Evolutionary conservation across 1,284 basidiomycete genomes (phyloP).

Genomic region (Mrakiaceae sp.): DNA sequence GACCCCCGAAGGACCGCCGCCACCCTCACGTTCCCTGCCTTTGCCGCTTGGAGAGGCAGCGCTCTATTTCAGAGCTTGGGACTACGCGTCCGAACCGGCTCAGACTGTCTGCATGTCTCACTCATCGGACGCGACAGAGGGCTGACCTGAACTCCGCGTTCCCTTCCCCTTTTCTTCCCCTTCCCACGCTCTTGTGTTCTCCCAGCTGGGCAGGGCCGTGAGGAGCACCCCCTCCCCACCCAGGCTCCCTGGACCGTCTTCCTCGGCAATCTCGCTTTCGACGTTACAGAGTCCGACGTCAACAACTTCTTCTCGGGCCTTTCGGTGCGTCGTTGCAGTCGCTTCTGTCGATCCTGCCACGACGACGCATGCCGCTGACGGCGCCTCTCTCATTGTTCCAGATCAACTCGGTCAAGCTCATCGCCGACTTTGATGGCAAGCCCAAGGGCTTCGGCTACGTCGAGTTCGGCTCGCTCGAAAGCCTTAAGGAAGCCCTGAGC

Average conservation of each 20-base stretch:
- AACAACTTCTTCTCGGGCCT: slow-evolving; percentile 60
- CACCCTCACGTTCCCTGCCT: too few species aligned
- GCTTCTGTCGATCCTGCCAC: slow-evolving; percentile 2
- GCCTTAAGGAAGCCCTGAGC: slow-evolving; percentile 66
- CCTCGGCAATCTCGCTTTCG: slow-evolving; percentile 90
- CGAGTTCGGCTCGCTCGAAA: slow-evolving; percentile 76
- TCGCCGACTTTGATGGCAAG: slow-evolving; percentile 74
- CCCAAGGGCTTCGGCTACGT: slow-evolving; percentile 98
- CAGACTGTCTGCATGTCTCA: too few species aligned
- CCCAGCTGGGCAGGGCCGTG: slow-evolving; percentile 48
- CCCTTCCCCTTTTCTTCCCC: slow-evolving; percentile 27
- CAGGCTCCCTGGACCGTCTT: slow-evolving; percentile 92
- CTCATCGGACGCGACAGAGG: background rate
- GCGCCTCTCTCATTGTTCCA: slow-evolving; percentile 25
- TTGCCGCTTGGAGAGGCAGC: too few species aligned
- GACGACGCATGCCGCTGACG: background rate
- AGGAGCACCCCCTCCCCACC: slow-evolving; percentile 89
- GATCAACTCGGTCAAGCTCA: slow-evolving; percentile 81
- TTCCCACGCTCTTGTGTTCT: slow-evolving; percentile 19
- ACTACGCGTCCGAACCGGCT: too few species aligned
- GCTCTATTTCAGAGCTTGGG: too few species aligned
- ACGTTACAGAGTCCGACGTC: slow-evolving; percentile 74
- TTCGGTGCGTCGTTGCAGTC: slow-evolving; percentile 41
- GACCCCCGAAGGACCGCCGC: too few species aligned
- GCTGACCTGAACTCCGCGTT: slow-evolving; percentile 20